Conservation (phyloP, 352 stramenopile genomes). For the Phytopythium aichiense region DNA sequence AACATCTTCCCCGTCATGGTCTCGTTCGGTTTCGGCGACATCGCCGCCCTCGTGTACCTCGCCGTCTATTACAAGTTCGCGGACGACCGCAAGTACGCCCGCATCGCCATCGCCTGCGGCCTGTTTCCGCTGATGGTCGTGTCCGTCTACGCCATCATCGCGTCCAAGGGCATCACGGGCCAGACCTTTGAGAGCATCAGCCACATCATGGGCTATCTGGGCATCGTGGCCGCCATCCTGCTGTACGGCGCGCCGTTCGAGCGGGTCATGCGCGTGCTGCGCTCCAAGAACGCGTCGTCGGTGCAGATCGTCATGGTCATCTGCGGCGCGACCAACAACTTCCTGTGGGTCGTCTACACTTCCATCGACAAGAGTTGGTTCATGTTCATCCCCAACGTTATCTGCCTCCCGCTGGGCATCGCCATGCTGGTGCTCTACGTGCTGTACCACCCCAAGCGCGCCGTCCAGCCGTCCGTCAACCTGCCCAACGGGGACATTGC, state of each 20-base stretch:
- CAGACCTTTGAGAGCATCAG: constrained; percentile 27
- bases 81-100: constrained; percentile 32
- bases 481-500: constrained; percentile 17
- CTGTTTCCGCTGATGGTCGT: constrained; percentile 20
- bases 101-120: constrained; percentile 18
- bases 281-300: constrained; percentile 34
- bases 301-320: constrained; percentile 50
- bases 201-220: constrained; percentile 29
- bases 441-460: constrained; percentile 34
- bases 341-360: constrained; percentile 43
- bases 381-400: constrained; percentile 43
- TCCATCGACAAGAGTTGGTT: constrained; percentile 41
- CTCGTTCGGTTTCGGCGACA: constrained; percentile 41
- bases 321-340: constrained; percentile 34
- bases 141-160: constrained; percentile 40
- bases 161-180: constrained; percentile 19
- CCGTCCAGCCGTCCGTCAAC: constrained; percentile 8
- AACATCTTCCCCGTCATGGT: constrained; percentile 49
- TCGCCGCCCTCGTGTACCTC: constrained; percentile 40
- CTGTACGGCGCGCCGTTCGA: constrained; percentile 38
- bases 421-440: constrained; percentile 35
- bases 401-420: constrained; percentile 31
- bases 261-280: constrained; percentile 34
- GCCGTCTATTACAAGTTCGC: constrained; percentile 47
- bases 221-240: constrained; percentile 27